Evolutionary conservation across 2,329 filamentous ascomycete genomes (phyloP), one percentile per base, ranked within the genome.

Genomic region (Clonostachys solani): DNA sequence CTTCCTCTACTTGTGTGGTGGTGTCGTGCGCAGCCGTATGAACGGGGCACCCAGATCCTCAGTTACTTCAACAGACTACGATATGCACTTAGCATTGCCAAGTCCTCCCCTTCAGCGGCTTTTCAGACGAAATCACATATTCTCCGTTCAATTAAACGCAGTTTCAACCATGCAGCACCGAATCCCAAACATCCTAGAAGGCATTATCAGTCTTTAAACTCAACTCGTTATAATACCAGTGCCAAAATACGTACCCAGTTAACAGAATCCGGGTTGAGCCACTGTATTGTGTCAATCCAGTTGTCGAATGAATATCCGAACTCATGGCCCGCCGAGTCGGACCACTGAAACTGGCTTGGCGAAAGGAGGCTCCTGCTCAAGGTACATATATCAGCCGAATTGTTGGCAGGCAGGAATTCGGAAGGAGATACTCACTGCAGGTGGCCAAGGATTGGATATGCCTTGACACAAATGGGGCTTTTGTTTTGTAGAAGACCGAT

Each of bases 191-290:
- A n/a, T n/a, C n/a, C n/a, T n/a, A n/a, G n/a, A n/a, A n/a, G n/a
- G n/a, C n/a, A n/a, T n/a, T n/a, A n/a, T n/a, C n/a, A n/a, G n/a
- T n/a, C n/a, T n/a, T n/a, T n/a, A n/a, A n/a, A n/a, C n/a, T n/a
- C n/a, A n/a, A n/a, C n/a, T n/a, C n/a, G n/a, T n/a, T n/a, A n/a
- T n/a, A n/a, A n/a, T n/a, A n/a, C n/a, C n/a, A n/a, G n/a, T n/a
- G n/a, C n/a, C n/a, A n/a, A n/a, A n/a, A n/a, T n/a, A 41, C 47
- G 38, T 45, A 49, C 52, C 52, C 50, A 52, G 42, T 48, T 48
- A 42, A 54, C 47, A 12, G 47, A 42, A 40, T 52, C 50, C 6
- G 50, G 52, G 5, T 48, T 48, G 15, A 53, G 52, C 52, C 52
- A 53, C 29, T 53, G 49, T 37, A 53, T 45, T 16, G 41, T 52